These are phyloP conservation scores for Actinomortierella ambigua DNA, from an alignment of 371 early-diverging fungal species.

Conservation along the genomic window DNA sequence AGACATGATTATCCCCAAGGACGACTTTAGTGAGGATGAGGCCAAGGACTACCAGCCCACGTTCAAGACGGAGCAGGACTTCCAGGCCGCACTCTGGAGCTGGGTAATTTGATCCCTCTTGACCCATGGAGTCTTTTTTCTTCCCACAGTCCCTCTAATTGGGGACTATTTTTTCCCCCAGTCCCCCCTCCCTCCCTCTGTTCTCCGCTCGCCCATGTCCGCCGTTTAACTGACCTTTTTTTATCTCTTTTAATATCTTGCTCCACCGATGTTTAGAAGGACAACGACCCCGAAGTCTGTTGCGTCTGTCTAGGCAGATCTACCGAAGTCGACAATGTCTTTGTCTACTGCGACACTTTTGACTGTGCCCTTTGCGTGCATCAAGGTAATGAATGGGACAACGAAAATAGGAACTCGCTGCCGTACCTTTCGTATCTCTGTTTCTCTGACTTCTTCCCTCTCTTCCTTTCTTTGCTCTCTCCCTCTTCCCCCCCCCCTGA, in stretches of 20 bases:
- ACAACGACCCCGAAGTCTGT: conserved; percentile 54
- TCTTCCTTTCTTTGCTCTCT: not conserved
- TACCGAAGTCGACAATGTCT: conserved; percentile 48
- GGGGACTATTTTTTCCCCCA: not conserved
- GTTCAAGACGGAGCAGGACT: conserved; percentile 35
- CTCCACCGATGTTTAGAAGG: conserved; percentile 31
- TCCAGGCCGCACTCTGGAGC: conserved; percentile 40
- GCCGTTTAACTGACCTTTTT: not conserved
- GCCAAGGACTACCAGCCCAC: conserved; percentile 16
- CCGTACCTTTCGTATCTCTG: not conserved
- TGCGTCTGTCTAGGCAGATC: conserved; percentile 54
- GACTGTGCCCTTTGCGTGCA: conserved; percentile 57
- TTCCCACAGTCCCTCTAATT: not conserved
- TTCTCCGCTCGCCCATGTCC: not conserved
- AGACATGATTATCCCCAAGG: conserved; percentile 36
- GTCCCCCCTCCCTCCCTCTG: not conserved
- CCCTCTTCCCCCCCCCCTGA: not conserved
- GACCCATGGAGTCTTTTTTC: not conserved
- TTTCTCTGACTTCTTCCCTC: not conserved
- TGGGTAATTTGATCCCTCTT: conserved; percentile 13
- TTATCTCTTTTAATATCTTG: not conserved
- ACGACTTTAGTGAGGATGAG: conserved; percentile 37
- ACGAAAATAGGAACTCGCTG: not conserved
- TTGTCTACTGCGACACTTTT: conserved; percentile 56
- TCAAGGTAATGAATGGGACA: conserved; percentile 20